Evolutionary conservation across 768 basidiomycete genomes (phyloP), one percentile per base, ranked within the genome.

Genomic region (Amanita phalloides): DNA sequence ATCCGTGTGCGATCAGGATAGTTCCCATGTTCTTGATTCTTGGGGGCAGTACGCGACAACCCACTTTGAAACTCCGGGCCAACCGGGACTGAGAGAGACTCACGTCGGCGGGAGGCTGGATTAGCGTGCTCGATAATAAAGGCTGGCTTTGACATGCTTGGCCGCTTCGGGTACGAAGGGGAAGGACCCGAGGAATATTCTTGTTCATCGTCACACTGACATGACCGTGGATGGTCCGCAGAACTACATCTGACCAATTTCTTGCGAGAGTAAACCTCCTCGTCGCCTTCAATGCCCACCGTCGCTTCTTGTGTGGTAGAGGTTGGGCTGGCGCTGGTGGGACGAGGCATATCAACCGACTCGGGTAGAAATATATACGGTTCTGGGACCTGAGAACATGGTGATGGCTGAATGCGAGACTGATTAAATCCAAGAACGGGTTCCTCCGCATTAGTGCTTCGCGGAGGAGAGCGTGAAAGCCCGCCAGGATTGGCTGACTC

Each of bases 281-380:
- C 41, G 10, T 53, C 60, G 21, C 23, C 55, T 28, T 61, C 58
- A 8, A 60, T 53, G 14, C 63, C 66, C 30, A 65, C 63, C 11
- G 65, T 66, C 6, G 68, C 56, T n/a, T 72, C 69, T 10, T 71
- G 71, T 45, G 72, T 64, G 25, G 64, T 58, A 20, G 60, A 51
- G 43, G 68, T 62, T 47, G 59, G 57, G 25, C 66, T 64, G 45
- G 63, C 25, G 5, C 5, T 51, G 47, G 62, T 57, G 3, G 68
- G 58, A n/a, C 68, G 63, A 37, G 67, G 56, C 25, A 49, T 55
- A 26, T 61, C 64, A 7, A 71, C 69, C 51, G 70, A 69, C 55
- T 76, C 67, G 4, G 73, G 70, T 4, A 74, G 74, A 9, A 74
- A 72, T 49, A 74, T 70, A 56, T 70, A 53, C 25, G 66, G 64